Conservation (phyloP, 2,329 filamentous ascomycete species). For the Ploettnerulaceae sp. region DNA sequence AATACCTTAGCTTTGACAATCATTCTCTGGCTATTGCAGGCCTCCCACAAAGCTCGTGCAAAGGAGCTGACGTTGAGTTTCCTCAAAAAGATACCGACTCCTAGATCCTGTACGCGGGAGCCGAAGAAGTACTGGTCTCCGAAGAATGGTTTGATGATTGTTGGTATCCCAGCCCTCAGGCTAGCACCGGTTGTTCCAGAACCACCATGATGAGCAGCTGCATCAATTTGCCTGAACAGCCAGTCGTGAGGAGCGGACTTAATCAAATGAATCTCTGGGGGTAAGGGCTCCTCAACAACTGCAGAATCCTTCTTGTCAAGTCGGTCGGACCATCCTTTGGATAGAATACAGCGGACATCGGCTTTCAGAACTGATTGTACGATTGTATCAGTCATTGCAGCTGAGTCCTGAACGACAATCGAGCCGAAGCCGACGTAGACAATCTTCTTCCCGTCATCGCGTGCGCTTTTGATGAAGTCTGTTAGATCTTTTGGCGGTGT, state of each 20-base stretch:
- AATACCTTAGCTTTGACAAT: slow-evolving; percentile 77
- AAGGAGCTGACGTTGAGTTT: slow-evolving; percentile 86
- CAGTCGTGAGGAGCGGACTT: slow-evolving; percentile 92
- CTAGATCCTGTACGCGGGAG: slow-evolving; percentile 81
- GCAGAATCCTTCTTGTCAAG: slow-evolving; percentile 52
- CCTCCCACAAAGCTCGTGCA: slow-evolving; percentile 83
- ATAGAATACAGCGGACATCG: slow-evolving; percentile 89
- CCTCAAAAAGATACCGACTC: slow-evolving; percentile 84
- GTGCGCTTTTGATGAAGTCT: slow-evolving; percentile 79
- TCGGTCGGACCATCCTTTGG: slow-evolving; percentile 95
- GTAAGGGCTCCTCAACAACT: slow-evolving; percentile 58
- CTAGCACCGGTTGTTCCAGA: slow-evolving; percentile 93
- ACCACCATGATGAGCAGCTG: slow-evolving; percentile 89
- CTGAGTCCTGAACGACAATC: slow-evolving; percentile 87
- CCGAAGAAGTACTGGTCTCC: slow-evolving; percentile 98
- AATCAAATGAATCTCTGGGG: slow-evolving; percentile 80
- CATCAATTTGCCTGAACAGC: slow-evolving; percentile 91
- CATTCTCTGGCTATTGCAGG: slow-evolving; percentile 86
- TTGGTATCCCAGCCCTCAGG: slow-evolving; percentile 83
- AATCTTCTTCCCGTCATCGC: slow-evolving; percentile 78
- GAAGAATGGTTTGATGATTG: slow-evolving; percentile 94
- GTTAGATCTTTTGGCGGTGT: slow-evolving; percentile 69
- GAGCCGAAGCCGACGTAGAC: slow-evolving; percentile 98
- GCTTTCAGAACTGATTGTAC: slow-evolving; percentile 87
- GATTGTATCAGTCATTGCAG: slow-evolving; percentile 85